These are phyloP conservation scores for Lachnellula arida DNA, from an alignment of 2,329 filamentous ascomycete genomes.

Conservation along the genomic window DNA sequence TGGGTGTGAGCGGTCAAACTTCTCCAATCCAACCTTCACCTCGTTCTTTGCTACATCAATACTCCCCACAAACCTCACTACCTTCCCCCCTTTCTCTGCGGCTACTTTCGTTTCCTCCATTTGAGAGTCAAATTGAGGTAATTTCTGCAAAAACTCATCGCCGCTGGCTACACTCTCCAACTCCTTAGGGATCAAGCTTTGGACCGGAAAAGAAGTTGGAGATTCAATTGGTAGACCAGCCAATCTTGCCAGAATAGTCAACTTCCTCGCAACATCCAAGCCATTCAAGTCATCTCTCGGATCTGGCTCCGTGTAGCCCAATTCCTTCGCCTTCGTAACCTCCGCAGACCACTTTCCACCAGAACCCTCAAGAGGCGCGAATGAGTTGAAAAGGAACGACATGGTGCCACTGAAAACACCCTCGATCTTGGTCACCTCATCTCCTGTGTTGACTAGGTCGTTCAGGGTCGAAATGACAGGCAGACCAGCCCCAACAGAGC, in stretches of 20 bases:
- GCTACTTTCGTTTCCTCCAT: slow-evolving; percentile 85
- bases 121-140: slow-evolving; percentile 78
- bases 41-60: slow-evolving; percentile 77
- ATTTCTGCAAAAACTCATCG: slow-evolving; percentile 77
- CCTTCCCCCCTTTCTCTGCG: slow-evolving; percentile 84
- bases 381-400: slow-evolving; percentile 97
- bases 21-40: slow-evolving; percentile 89
- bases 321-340: slow-evolving; percentile 84
- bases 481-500: slow-evolving; percentile 86
- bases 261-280: slow-evolving; percentile 86
- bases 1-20: slow-evolving; percentile 80
- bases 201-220: slow-evolving; percentile 85
- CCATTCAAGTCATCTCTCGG: slow-evolving; percentile 84
- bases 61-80: slow-evolving; percentile 89
- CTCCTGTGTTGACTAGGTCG: slow-evolving; percentile 91
- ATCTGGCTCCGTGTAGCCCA: slow-evolving; percentile 89
- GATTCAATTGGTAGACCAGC: slow-evolving; percentile 77
- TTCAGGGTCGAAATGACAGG: slow-evolving; percentile 91
- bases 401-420: slow-evolving; percentile 97
- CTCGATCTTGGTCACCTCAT: slow-evolving; percentile 87
- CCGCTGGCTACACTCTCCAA: slow-evolving; percentile 72
- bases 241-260: slow-evolving; percentile 88
- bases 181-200: slow-evolving; percentile 86
- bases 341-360: slow-evolving; percentile 87
- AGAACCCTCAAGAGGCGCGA: slow-evolving; percentile 72